Evolutionary conservation across 805 yeast species (phyloP), one percentile per base, ranked within the genome.

Genomic region (Candida maesae): DNA sequence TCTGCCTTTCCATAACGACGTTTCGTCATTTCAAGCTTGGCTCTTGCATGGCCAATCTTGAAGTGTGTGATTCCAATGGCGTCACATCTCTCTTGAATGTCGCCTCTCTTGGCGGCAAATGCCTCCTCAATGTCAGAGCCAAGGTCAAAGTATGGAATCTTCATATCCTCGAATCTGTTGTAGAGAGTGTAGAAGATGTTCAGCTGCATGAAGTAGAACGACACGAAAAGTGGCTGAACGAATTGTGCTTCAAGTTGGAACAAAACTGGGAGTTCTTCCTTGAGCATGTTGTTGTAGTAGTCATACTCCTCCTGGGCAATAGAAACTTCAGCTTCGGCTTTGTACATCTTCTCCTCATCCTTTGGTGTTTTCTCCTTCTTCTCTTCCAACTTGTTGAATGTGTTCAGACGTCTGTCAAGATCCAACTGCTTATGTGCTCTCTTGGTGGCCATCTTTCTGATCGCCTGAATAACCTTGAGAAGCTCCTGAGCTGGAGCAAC

Each of bases 201-300:
- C 70, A 93, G 76, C 70, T 93, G 99, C 98, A 93, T 93, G 73
- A 80, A 93, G 67, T 93, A 93, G 64, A 93, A 82, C 41, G 95
- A 83, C 55, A 91, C 93, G 67, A 93, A 93, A 55, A 93, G 71
- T 15, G 99, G 99, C 59, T 81, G 83, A 60, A 93, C 90, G 60
- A 93, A 88, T 56, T 89, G 93, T 5, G 89, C 85, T 64, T 93
- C 96, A 65, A 93, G 71, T 55, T 77, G 79, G 65, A 93, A 93
- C 60, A 93, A 70, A 33, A 84, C 67, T 17, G 99, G 99, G 46
- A 93, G 71, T 64, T 93, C 98, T 28, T 73, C 78, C 67, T 90
- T 91, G 65, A 95, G 73, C 87, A 93, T 79, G 49, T 93, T 95
- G 65, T 93, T 95, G 70, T 85, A 93, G 68, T 91, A 93, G 61